phyloP scores from a whole-genome alignment of 192 early-diverging fungal species.

The Neocallimastix lanati region DNA sequence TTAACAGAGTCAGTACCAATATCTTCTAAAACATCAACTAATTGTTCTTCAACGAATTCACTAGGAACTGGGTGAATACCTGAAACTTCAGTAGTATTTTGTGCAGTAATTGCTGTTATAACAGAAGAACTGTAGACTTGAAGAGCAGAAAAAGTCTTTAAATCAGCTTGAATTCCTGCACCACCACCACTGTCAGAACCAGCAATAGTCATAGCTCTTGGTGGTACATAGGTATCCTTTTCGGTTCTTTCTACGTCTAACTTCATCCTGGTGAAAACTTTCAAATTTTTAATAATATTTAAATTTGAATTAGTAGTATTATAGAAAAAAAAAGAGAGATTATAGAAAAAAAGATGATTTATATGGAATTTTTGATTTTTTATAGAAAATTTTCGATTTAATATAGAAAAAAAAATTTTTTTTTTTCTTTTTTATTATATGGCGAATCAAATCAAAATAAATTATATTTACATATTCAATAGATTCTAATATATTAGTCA shows the following conservation, averaged over 20 bases:
- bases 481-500: too few relatives aligned
- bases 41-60: conserved; percentile 46
- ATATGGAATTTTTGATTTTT: too few relatives aligned
- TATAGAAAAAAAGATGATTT: too few relatives aligned
- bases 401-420: too few relatives aligned
- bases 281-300: too few relatives aligned
- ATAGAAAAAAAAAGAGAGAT: too few relatives aligned
- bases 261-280: neutral
- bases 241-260: neutral
- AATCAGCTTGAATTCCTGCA: conserved; percentile 69
- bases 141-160: conserved; percentile 66
- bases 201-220: conserved; percentile 25
- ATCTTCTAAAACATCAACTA: conserved; percentile 49
- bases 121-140: conserved; percentile 54
- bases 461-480: too few relatives aligned
- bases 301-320: too few relatives aligned
- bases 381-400: too few relatives aligned
- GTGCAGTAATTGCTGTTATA: conserved; percentile 62
- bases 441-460: too few relatives aligned
- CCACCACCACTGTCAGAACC: conserved; percentile 36
- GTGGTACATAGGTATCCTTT: neutral
- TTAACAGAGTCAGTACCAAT: conserved; percentile 61
- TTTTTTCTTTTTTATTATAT: too few relatives aligned
- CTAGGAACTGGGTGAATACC: conserved; percentile 37
- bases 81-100: conserved; percentile 69